These are phyloP conservation scores for Ophiostoma pallidulum DNA, from an alignment of 2,329 filamentous ascomycete genomes.

Conservation along the genomic window DNA sequence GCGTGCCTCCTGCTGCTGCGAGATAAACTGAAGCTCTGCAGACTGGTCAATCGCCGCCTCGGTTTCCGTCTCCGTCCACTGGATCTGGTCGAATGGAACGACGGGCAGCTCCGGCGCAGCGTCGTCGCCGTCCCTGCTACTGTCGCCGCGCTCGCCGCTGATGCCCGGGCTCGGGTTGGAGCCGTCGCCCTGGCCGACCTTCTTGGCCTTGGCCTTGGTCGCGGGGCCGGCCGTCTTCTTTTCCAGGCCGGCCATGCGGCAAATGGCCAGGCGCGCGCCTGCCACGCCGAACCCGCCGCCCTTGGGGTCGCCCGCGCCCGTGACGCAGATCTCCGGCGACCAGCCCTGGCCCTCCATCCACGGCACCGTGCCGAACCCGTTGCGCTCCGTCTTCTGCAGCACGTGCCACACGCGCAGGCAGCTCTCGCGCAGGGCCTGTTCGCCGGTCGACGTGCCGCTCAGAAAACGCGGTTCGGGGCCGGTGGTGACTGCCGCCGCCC, in stretches of 20 bases:
- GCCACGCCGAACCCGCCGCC: constrained; percentile 24
- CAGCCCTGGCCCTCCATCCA: constrained; percentile 23
- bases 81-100: constrained; percentile 27
- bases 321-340: constrained; percentile 26
- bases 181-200: too few species aligned
- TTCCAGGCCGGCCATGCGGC: constrained; percentile 25
- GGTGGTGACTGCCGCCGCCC: background rate
- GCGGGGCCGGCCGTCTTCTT: constrained; percentile 9
- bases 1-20: constrained; percentile 2
- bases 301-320: constrained; percentile 25
- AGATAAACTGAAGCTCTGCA: constrained; percentile 11
- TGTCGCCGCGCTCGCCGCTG: too few species aligned
- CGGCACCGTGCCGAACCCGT: constrained; percentile 16
- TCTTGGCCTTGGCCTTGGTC: background rate
- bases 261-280: constrained; percentile 26
- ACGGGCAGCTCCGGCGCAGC: constrained; percentile 12
- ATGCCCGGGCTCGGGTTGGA: too few species aligned
- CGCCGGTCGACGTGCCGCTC: background rate
- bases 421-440: constrained; percentile 15
- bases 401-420: constrained; percentile 25
- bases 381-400: constrained; percentile 14
- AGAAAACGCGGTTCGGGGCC: background rate
- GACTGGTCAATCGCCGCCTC: constrained; percentile 12
- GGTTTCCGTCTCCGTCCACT: constrained; percentile 14
- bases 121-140: background rate